Base-by-base conservation (phyloP, 768 basidiomycete species). In the Leccinum arenicola region DNA sequence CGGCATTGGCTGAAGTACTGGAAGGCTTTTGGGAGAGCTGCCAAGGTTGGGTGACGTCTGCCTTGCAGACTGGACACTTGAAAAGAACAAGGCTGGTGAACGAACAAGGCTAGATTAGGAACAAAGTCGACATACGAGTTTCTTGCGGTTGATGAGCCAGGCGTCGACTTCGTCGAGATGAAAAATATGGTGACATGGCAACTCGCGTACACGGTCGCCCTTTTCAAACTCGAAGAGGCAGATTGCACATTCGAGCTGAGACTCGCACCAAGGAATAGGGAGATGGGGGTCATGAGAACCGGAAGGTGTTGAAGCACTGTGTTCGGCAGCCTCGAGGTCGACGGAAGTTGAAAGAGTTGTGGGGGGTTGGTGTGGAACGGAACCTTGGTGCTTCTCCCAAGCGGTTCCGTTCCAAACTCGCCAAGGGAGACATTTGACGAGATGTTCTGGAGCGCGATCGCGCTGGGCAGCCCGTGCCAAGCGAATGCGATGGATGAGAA, bases 131-230 rank as follows among this genome's bases (percentile, higher is more conserved):
- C 89, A 68, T 68, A 95, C 95, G 73, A 96, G 75, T 78, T 97
- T 97, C 79, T 95, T 93, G 73, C 92, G 84, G 61, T 89, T 86
- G 57, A 95, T 88, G 60, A 98, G 75, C 96, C 96, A 98, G 63
- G 88, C 82, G 70, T 95, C 93, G 40, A 97, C 84, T 71, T 98
- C 96, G 36, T 87, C 82, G 49, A 92, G 82, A 74, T 98, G 96
- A 76, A 97, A 98, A 55, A 98, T 86, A 71, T 98, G 96, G 50
- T 91, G 89, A 68, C 96, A 98, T 1, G 96, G 96, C 43, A 98
- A 71, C 54, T 95, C 91, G 65, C 95, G 84, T 47, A 98, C 92
- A 66, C 85, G 83, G 70, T 98, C 96, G 3, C 95, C 95, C 68
- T 86, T 86, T 43, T 77, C 84, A 66, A 98, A 98, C 61, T 88